Base-by-base conservation (phyloP, 352 stramenopile species). In the Phytophthora sp. region DNA sequence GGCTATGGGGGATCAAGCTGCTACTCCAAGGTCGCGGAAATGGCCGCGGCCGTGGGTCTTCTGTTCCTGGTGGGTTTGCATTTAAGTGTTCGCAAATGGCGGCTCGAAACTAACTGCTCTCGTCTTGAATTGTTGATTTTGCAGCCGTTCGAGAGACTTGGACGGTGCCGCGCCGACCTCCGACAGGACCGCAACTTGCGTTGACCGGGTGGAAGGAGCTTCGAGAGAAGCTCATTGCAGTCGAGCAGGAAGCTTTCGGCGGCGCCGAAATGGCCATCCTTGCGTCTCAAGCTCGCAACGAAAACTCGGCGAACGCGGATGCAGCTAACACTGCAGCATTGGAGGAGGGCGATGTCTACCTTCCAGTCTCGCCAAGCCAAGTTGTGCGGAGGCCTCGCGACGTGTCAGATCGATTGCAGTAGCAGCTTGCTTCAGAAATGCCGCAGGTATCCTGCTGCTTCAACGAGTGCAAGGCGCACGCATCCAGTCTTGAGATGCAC, bases 201-300 rank as follows among this genome's bases (percentile, higher is more conserved):
- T 66, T 89, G 10, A 67, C 60, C 0, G 77, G 75, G 1, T 89
- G 79, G 79, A 81, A 70, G 32, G 69, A 76, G 18, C 68, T 86
- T 42, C 79, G 73, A 4, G 67, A 87, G 50, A 80, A 78, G 43
- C 68, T 89, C 41, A 84, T 84, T 48, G 46, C 69, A 21, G 52
- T 62, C 20, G 63, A 77, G 41, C 52, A 71, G 45, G 50, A 54
- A 15, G 55, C 37, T 11, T 55, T 56, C 18, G 43, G 50, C 39
- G 43, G 35, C 37, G 41, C 31, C 4, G 54, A 51, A 20, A 12
- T 52, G 21, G 23, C 21, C 18, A 48, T 32, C 5, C 21, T 23
- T 1, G 35, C 48, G 15, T 12, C 26, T 3, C 17, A 38, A 17
- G 28, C 44, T 41, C 23, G 38, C 2, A 59, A 3, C 15, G 54